Percentiles rank a stretch among this genome's conserved stretches.
Conservation (phyloP, 805 yeast species). For the Kluyveromyces siamensis region DNA sequence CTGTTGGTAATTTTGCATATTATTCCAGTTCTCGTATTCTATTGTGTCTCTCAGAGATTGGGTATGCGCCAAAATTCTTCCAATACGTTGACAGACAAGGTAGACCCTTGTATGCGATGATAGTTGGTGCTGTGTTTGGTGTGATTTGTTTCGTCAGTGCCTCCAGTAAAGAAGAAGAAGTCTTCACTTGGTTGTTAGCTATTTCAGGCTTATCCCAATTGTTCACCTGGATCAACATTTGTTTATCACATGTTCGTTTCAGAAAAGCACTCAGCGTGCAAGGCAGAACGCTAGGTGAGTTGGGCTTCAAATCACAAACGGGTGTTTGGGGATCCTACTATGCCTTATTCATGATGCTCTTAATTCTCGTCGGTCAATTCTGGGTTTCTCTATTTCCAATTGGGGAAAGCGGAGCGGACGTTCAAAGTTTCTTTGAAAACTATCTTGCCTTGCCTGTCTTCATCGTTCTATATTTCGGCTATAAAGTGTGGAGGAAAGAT, state of each 20-base stretch:
- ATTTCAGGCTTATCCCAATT: constrained; percentile 53
- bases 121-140: constrained; percentile 44
- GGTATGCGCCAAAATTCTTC: constrained; percentile 50
- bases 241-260: constrained; percentile 48
- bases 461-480: constrained; percentile 34
- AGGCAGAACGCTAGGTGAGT: constrained; percentile 40
- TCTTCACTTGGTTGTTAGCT: constrained; percentile 57
- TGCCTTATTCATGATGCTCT: constrained; percentile 39
- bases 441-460: constrained; percentile 41
- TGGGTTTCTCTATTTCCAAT: constrained; percentile 60
- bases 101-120: constrained; percentile 51
- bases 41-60: constrained; percentile 62
- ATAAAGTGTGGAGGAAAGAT: constrained; percentile 39
- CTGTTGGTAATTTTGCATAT: constrained; percentile 71
- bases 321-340: constrained; percentile 47
- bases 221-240: constrained; percentile 55
- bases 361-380: constrained; percentile 50
- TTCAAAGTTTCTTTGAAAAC: constrained; percentile 35
- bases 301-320: constrained; percentile 43
- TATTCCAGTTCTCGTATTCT: constrained; percentile 66
- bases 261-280: constrained; percentile 49
- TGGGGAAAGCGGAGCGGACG: constrained; percentile 27
- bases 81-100: constrained; percentile 51
- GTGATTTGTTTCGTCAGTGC: constrained; percentile 61
- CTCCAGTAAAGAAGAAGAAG: constrained; percentile 45